These are phyloP conservation scores for Climacium dendroides DNA, from an alignment of 225 moss, liverwort and hornwort genomes.

Conservation along the genomic window DNA sequence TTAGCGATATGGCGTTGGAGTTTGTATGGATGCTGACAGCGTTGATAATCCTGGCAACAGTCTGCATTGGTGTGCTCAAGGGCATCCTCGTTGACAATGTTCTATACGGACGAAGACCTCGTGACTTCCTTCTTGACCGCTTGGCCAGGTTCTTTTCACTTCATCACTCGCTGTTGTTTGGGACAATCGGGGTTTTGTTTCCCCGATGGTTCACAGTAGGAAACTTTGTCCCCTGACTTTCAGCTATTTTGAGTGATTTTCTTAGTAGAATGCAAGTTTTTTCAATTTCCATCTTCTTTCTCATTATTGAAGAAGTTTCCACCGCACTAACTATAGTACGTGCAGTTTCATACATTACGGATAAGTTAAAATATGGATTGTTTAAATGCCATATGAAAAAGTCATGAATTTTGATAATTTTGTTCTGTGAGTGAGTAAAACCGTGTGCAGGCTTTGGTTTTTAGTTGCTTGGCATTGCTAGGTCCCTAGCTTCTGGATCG, in stretches of 20 bases:
- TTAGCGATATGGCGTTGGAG: neutral
- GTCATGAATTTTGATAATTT: neutral
- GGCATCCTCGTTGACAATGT: neutral
- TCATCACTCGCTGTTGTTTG: neutral
- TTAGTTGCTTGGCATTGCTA: neutral
- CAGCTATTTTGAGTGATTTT: neutral
- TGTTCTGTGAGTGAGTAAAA: neutral
- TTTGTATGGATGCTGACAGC: neutral
- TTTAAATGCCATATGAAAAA: neutral
- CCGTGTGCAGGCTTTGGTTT: neutral
- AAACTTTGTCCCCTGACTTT: neutral
- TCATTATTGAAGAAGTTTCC: neutral
- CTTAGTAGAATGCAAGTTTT: neutral
- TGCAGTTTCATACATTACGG: neutral
- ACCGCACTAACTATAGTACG: rapidly evolving
- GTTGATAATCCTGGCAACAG: neutral
- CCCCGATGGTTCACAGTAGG: neutral
- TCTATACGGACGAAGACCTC: neutral
- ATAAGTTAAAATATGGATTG: neutral
- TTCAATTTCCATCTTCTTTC: no score
- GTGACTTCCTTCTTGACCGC: neutral
- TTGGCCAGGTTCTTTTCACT: neutral
- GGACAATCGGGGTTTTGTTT: neutral
- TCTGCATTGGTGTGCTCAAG: neutral
- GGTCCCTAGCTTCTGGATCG: neutral